Evolutionary conservation across 768 basidiomycete species (phyloP), one percentile per base, ranked within the genome.

Genomic region (Tricholoma furcatifolium): DNA sequence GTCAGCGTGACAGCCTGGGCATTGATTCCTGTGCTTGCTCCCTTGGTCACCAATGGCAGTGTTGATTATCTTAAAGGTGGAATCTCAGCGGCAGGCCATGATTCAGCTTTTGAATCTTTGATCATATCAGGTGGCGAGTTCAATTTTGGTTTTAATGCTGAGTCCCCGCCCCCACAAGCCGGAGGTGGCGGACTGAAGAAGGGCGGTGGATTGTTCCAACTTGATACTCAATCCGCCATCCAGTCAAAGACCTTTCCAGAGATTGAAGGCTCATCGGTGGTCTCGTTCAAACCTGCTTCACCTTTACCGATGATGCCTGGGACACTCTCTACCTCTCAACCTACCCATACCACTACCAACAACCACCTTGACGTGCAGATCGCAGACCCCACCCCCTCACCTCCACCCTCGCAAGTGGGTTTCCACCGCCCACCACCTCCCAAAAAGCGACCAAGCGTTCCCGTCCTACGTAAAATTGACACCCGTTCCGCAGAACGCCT

Each of bases 31-130:
- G 75, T 90, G 39, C 67, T 93, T 4, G 64, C 75, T 4, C 79
- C 85, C 5, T 74, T 92, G 38, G 69, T 89, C 23, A 68, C 64
- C 45, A 72, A 74, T 45, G 83, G 82, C 57, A 73, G 66, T 44
- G 81, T 83, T 9, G 79, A 84, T 63, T 93, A 88, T 70, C 74
- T 93, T 30, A 76, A 82, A 36, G 88, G 90, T 7, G 91, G 91
- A 14, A 78, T 91, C 31, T 74, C 81, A 18, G 75, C 74, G 6
- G 87, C 84, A 6, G 77, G 81, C 3, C 75, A 78, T 42, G 77
- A 89, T 64, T 77, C 78, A 1, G 73, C 75, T 54, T 75, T 90
- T 32, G 71, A 74, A 60, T 76, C 74, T 20, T 65, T 81, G 49
- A 74, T 91, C 53, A 65, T 78, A 4, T 71, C 75, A 39, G 76